Evolutionary conservation across 305 asterid species (phyloP).

Genomic region (Rubia tinctorum): DNA sequence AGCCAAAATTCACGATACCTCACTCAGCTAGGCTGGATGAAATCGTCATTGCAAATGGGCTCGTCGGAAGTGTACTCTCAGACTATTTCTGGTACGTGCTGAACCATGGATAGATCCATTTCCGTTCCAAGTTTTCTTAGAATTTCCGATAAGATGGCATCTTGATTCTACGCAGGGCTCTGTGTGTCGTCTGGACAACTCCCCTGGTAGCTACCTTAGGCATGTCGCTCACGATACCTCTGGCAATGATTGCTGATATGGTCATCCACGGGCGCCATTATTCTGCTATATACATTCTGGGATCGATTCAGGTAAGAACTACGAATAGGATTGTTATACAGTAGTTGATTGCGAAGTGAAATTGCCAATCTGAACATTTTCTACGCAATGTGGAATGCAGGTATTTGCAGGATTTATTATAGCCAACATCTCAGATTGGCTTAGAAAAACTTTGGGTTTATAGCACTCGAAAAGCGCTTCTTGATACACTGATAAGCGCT

Average conservation of each 20-base stretch:
- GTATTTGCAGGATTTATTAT: slow-evolving; percentile 89
- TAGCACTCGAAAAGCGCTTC: slow-evolving; percentile 26
- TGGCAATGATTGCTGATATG: slow-evolving; percentile 98
- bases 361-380: neutral
- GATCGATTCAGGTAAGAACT: slow-evolving; percentile 76
- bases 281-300: slow-evolving; percentile 87
- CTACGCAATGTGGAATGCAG: slow-evolving; percentile 36
- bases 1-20: slow-evolving; percentile 92
- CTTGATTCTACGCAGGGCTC: slow-evolving; percentile 58
- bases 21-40: slow-evolving; percentile 94
- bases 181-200: slow-evolving; percentile 98
- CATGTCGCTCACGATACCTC: slow-evolving; percentile 96
- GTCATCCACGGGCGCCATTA: slow-evolving; percentile 91
- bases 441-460: slow-evolving; percentile 59
- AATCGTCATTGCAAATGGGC: slow-evolving; percentile 89
- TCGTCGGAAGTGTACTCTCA: slow-evolving; percentile 90
- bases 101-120: neutral
- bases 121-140: neutral
- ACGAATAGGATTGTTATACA: neutral
- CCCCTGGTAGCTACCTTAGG: slow-evolving; percentile 97
- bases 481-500: no score
- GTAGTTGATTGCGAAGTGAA: neutral
- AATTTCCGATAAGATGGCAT: neutral
- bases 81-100: slow-evolving; percentile 84
- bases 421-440: slow-evolving; percentile 84